Base-by-base conservation (phyloP, 2,329 filamentous ascomycete genomes). In the Aspergillus quadricinctus region DNA sequence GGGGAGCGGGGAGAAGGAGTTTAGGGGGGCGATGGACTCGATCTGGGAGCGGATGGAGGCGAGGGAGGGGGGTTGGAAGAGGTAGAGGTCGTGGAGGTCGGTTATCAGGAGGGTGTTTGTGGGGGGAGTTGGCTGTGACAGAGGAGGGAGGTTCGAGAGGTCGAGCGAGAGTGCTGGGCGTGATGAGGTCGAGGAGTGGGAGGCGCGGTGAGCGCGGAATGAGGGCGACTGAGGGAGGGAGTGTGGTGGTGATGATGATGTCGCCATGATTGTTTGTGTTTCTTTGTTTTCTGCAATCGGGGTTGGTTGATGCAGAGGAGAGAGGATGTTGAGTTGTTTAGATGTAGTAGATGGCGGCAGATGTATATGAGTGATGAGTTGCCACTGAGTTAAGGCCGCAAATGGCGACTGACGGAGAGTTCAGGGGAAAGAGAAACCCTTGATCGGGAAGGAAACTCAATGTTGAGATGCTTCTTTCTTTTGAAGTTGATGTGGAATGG, bases 91-190 rank as follows among this genome's bases (percentile, higher is more conserved):
- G 52, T 75, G 69, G 3, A 81, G 72, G 37, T 79, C 75, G 48
- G 78, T 81, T 57, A 81, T 78, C 14, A 81, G 68, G 54, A 81
- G 78, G 11, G 78, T 81, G 65, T 81, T 81, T 53, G 77, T 76
- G 19, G 78, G 77, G 9, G 76, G 76, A 14, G 76, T 69, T 29
- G 78, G 78, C 52, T 74, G 70, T 1, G 72, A 68, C n/a, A 80
- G 71, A 5, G 76, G 64, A 27, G 78, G 78, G 10, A 80, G 63
- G 55, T 67, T 71, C 53, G 75, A 75, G 43, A 81, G 69, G 58
- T 80, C 78, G 45, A 81, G 69, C 0, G 77, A 77, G 19, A 79
- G 71, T 0, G 72, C 69, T 25, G 72, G 71, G 49, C 69, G 71
- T 14, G 66, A 66, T 25, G 65, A 65, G 46, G 64, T 61, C n/a